Evolutionary conservation across 2,329 filamentous ascomycete species (phyloP).

Genomic region (Periglandula ipomoeae): DNA sequence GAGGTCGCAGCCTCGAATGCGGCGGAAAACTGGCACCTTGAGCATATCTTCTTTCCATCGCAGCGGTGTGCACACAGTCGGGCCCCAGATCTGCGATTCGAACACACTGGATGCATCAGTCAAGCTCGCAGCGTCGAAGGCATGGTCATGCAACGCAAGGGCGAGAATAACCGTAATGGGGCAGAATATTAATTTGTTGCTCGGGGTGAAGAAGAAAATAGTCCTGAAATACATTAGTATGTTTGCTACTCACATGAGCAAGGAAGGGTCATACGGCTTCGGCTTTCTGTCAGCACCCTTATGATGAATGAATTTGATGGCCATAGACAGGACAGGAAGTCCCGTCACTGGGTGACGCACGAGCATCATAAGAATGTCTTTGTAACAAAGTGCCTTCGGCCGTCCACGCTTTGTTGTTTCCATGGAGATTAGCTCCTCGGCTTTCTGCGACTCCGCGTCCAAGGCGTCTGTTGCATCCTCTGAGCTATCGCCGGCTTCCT

Average conservation of each 20-base stretch:
- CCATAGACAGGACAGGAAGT: conserved; percentile 15
- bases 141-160: conserved; percentile 16
- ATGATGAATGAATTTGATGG: conserved; percentile 21
- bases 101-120: conserved; percentile 13
- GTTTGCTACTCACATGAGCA: conserved; percentile 50
- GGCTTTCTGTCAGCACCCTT: conserved; percentile 21
- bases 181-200: conserved; percentile 18
- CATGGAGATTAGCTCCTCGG: conserved; percentile 14
- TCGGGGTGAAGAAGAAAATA: conserved; percentile 20
- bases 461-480: not conserved
- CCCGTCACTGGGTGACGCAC: conserved; percentile 16
- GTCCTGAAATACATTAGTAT: conserved; percentile 14
- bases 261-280: conserved; percentile 48
- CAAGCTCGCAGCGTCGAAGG: conserved; percentile 16
- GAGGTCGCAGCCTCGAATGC: conserved; percentile 5
- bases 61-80: conserved; percentile 12
- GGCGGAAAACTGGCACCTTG: conserved; percentile 18
- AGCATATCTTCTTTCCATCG: conserved; percentile 18
- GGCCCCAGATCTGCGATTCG: conserved; percentile 10
- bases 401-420: conserved; percentile 9
- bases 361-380: conserved; percentile 22
- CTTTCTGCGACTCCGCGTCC: conserved; percentile 15
- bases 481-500: not conserved
- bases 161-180: conserved; percentile 9
- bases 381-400: conserved; percentile 20